Conservation (phyloP, 495 filamentous ascomycete species). For the Xylaria castorea region DNA sequence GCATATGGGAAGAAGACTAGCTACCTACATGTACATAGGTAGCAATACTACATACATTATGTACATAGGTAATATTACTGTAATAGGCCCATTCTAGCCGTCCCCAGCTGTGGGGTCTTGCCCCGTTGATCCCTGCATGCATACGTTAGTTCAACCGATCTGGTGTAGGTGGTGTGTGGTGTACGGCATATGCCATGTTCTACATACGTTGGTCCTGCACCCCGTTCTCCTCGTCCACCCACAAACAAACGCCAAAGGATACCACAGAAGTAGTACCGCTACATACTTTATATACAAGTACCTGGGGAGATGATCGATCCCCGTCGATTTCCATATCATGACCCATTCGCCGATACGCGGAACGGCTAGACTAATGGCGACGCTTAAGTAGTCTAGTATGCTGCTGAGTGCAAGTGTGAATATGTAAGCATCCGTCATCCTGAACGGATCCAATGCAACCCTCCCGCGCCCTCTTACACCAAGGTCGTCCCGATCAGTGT, state of each 20-base stretch:
- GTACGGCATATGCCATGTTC: neutral
- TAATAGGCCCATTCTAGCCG: neutral
- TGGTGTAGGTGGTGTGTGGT: neutral
- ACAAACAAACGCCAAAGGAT: neutral
- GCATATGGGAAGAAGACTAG: neutral
- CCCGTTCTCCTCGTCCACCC: constrained; percentile 2
- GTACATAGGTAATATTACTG: neutral
- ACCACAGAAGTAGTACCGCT: no score
- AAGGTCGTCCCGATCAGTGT: constrained; percentile 2
- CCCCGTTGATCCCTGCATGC: constrained; percentile 4
- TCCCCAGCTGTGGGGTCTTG: neutral
- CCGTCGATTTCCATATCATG: constrained; percentile 3
- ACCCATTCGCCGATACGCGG: neutral
- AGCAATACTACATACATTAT: no score
- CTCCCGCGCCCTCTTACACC: constrained; percentile 1
- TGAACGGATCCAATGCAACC: constrained; percentile 4
- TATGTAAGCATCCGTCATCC: constrained; percentile 1
- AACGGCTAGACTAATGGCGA: neutral
- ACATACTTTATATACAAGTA: no score
- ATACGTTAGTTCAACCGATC: neutral
- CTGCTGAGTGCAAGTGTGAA: neutral
- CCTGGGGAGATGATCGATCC: no score
- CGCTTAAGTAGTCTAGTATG: no score
- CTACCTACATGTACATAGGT: no score
- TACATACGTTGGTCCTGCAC: neutral